Evolutionary conservation across 108 stramenopile species (phyloP).

Genomic region (Conticribra guillardii): DNA sequence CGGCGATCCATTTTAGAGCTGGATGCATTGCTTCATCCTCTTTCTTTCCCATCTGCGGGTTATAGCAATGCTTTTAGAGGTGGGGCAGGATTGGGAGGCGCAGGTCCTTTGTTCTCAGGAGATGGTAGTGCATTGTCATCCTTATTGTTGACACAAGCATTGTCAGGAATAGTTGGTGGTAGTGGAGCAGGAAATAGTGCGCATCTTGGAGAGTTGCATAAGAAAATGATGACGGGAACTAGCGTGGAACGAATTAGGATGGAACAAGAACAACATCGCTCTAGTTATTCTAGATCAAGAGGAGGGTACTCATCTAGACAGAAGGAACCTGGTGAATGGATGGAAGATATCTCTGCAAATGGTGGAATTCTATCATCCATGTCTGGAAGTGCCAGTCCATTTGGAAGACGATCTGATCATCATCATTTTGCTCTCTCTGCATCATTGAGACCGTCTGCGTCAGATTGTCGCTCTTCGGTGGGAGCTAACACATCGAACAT

Average conservation of each 20-base stretch:
- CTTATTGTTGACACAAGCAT: conserved; percentile 11
- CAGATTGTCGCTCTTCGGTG: conserved; percentile 12
- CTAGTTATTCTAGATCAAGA: conserved; percentile 14
- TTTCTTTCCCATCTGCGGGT: conserved; percentile 12
- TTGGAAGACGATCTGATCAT: conserved; percentile 61
- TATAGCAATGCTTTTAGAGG: background rate
- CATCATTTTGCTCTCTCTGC: conserved; percentile 76
- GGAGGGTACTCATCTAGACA: conserved; percentile 34
- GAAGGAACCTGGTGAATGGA: conserved; percentile 66
- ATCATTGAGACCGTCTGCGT: conserved; percentile 55
- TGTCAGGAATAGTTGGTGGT: conserved; percentile 7
- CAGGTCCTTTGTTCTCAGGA: conserved; percentile 3
- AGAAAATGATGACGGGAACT: conserved; percentile 56
- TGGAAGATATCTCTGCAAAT: conserved; percentile 46
- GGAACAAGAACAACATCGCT: conserved; percentile 30
- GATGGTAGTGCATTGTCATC: conserved; percentile 14
- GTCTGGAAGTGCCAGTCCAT: conserved; percentile 35
- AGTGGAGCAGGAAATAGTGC: conserved; percentile 4
- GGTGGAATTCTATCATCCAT: conserved; percentile 56
- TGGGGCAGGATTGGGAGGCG: background rate
- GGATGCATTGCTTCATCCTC: conserved; percentile 55
- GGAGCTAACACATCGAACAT: background rate
- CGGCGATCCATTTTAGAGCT: conserved; percentile 64
- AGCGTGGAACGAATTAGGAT: conserved; percentile 64
- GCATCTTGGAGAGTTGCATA: conserved; percentile 36